Base-by-base conservation (phyloP, 108 stramenopile species). In the Cafeteria roenbergensis region DNA sequence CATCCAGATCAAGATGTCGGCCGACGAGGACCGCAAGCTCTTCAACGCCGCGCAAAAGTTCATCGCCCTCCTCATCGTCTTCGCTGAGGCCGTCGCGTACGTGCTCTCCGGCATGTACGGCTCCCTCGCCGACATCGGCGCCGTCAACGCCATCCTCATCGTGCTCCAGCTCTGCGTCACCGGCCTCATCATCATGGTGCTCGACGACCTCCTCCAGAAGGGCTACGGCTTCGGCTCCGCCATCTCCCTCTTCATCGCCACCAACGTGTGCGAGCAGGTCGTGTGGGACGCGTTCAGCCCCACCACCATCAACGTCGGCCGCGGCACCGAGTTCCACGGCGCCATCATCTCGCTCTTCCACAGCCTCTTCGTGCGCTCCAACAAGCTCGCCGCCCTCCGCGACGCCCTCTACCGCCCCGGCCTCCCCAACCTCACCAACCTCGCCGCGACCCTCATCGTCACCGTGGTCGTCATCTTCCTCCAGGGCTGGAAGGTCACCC, bases 141-240 rank as follows among this genome's bases (percentile, higher is more conserved):
- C 88, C 35, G 93, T 94, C 54, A 95, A 96, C 70, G 94, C 94
- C 32, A 78, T 96, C 64, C 82, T 99, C 69, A 94, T 99, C 75
- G 90, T 99, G 71, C 76, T 84, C 54, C 97, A 99, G 80, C 88
- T 99, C 51, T 90, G 95, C 75, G 90, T 91, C 62, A 90, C 97
- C 30, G 97, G 97, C 37, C 70, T 99, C 55, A 90, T 99, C 75
- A 93, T 99, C 12, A 82, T 99, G 58, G 91, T 93, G 38, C 84
- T 99, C n/a, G 97, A 99, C 69, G 97, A 99, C 74, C 78, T 99
- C 12, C 78, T 99, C 52, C 94, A 96, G 71, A 99, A 99, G 87
- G 97, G 97, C 63, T 95, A 99, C 71, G 97, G 97, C 56, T 82
- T 99, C 32, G 94, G 94, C 29, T 85, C 84, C 20, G 94, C 93